Percentiles rank a stretch among this genome's conserved stretches.
Conservation (phyloP, 1,139 yeast genomes). For the Lizanozyma gosingica region DNA sequence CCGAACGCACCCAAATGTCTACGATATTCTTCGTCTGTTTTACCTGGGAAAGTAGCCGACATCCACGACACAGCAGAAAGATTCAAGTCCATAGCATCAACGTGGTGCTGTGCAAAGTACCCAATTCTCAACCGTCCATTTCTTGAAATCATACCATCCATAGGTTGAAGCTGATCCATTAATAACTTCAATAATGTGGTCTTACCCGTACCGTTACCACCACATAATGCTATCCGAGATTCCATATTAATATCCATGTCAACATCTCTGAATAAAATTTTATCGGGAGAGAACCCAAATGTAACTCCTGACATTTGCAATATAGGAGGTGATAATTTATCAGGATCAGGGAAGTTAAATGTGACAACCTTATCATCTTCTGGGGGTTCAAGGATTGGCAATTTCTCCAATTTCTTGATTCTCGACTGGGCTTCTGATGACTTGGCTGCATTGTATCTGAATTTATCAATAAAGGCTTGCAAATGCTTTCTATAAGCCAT, state of each 20-base stretch:
- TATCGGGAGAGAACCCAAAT: constrained; percentile 69
- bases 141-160: constrained; percentile 64
- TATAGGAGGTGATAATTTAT: constrained; percentile 86
- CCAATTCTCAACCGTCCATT: constrained; percentile 89
- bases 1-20: constrained; percentile 96
- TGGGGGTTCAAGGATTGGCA: constrained; percentile 89
- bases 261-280: constrained; percentile 59
- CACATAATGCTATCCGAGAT: constrained; percentile 91
- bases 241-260: constrained; percentile 89
- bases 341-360: constrained; percentile 94
- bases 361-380: constrained; percentile 82
- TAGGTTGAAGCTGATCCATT: constrained; percentile 68
- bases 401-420: constrained; percentile 88
- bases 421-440: constrained; percentile 97
- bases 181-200: constrained; percentile 83
- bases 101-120: constrained; percentile 98
- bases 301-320: constrained; percentile 79
- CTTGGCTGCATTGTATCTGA: constrained; percentile 94
- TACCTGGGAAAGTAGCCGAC: constrained; percentile 86
- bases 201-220: constrained; percentile 99
- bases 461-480: constrained; percentile 91
- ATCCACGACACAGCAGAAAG: constrained; percentile 91
- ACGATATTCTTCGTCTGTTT: constrained; percentile 93
- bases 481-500: constrained; percentile 92
- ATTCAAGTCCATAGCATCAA: constrained; percentile 92